Evolutionary conservation across 2,329 filamentous ascomycete genomes (phyloP), one percentile per base, ranked within the genome.

Genomic region (Tolypocladium endophyticum): DNA sequence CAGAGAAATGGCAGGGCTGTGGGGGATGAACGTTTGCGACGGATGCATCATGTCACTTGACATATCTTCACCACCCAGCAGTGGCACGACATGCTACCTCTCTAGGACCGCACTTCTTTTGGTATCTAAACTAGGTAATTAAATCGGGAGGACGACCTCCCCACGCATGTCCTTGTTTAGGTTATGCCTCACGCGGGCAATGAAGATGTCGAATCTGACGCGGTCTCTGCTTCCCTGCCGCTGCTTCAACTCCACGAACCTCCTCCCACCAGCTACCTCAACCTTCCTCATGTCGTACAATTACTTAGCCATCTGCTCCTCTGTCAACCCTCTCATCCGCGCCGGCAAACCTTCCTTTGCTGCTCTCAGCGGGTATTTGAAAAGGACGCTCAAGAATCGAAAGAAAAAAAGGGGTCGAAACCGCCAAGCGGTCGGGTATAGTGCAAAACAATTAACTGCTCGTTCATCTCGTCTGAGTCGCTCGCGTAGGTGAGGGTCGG

Each of bases 61-160:
- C 16, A 35, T n/a, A 14, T 36, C 7, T 53, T 58, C 57, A 45
- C 18, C 57, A 45, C 18, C 12, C 7, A 28, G 41, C 41, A 41
- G 33, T 12, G 28, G 28, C 47, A 35, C 47, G 9, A 8, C 30
- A 53, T 20, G 20, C 28, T 20, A n/a, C 11, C 30, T n/a, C 28
- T 14, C 30, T 54, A 55, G 53, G 47, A 56, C 55, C 43, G 52
- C 59, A 60, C 55, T 58, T 57, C 61, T 64, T 60, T 64, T 66
- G 62, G 61, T 66, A 68, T 67, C 62, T 61, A 65, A 67, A 61
- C 64, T 66, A 66, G 58, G 35, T 64, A 64, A 64, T 54, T 60
- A 64, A 63, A 62, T 66, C 62, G 58, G 61, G 61, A 66, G 57
- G 23, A 59, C 50, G 38, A 38, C 43, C 53, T 61, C 64, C 55